Conservation (phyloP, 169 alveolate species). For the Nephromyces sp. region DNA sequence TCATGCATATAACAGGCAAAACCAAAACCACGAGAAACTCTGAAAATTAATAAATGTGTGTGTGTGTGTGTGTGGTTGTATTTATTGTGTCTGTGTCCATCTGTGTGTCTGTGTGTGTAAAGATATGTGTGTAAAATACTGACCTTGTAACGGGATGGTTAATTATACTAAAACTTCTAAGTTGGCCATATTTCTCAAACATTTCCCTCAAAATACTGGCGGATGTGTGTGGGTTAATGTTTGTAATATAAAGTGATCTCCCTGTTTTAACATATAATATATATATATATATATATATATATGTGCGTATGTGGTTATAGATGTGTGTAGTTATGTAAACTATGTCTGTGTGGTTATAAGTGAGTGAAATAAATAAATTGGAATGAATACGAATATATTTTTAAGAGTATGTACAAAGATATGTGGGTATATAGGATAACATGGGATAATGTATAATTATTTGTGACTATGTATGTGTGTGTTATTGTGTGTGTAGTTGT, state of each 20-base stretch:
- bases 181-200: conserved; percentile 30
- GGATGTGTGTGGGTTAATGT: conserved; percentile 17
- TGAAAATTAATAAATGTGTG: background rate
- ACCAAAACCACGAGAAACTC: conserved; percentile 38
- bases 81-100: background rate
- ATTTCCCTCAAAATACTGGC: conserved; percentile 19
- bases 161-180: conserved; percentile 27
- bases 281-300: too few species aligned
- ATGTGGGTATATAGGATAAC: too few species aligned
- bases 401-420: too few species aligned
- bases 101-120: background rate
- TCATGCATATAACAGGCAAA: conserved; percentile 22
- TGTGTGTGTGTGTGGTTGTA: background rate
- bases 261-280: too few species aligned
- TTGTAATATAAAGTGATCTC: conserved; percentile 25
- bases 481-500: too few species aligned
- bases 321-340: too few species aligned
- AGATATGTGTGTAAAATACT: background rate
- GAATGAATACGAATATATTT: too few species aligned
- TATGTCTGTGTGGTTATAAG: too few species aligned
- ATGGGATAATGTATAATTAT: too few species aligned
- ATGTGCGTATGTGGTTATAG: too few species aligned
- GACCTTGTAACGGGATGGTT: conserved; percentile 32
- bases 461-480: too few species aligned
- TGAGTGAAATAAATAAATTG: too few species aligned